A percentile compares a stretch with the other conserved stretches of the same genome.
These are phyloP conservation scores for Lolium multiflorum DNA, from an alignment of 176 grass and related monocot genomes.

Conservation along the genomic window DNA sequence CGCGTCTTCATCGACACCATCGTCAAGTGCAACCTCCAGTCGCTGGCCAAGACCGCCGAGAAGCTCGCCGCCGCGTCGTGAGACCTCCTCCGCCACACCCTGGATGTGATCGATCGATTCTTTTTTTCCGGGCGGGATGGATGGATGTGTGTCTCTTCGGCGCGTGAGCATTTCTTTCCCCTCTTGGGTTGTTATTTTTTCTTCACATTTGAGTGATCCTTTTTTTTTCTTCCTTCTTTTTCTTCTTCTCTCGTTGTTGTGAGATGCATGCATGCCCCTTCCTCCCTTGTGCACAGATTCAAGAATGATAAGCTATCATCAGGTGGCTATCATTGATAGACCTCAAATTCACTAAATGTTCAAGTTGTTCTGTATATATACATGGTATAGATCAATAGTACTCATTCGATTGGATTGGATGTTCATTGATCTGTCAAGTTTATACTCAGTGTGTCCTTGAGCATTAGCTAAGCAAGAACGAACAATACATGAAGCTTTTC, in stretches of 20 bases:
- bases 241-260: conserved; percentile 36
- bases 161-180: conserved; percentile 41
- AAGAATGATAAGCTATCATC: conserved; percentile 43
- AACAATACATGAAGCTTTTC: neutral
- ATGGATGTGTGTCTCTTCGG: conserved; percentile 49
- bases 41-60: conserved; percentile 82
- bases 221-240: neutral
- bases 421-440: neutral
- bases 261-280: conserved; percentile 46
- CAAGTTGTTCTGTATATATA: conserved; percentile 30
- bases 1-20: conserved; percentile 94
- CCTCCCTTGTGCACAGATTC: conserved; percentile 52
- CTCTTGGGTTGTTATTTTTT: neutral
- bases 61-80: conserved; percentile 52
- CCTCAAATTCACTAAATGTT: conserved; percentile 22
- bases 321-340: conserved; percentile 46
- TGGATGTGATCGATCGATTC: conserved; percentile 5
- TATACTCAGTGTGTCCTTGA: neutral
- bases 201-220: conserved; percentile 48
- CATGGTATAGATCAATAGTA: conserved; percentile 7
- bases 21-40: conserved; percentile 97
- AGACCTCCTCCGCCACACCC: conserved; percentile 8
- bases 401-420: neutral
- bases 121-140: conserved; percentile 42
- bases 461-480: neutral